Evolutionary conservation across 2,329 filamentous ascomycete species (phyloP), one percentile per base, ranked within the genome.

Genomic region (Talaromyces funiculosus): DNA sequence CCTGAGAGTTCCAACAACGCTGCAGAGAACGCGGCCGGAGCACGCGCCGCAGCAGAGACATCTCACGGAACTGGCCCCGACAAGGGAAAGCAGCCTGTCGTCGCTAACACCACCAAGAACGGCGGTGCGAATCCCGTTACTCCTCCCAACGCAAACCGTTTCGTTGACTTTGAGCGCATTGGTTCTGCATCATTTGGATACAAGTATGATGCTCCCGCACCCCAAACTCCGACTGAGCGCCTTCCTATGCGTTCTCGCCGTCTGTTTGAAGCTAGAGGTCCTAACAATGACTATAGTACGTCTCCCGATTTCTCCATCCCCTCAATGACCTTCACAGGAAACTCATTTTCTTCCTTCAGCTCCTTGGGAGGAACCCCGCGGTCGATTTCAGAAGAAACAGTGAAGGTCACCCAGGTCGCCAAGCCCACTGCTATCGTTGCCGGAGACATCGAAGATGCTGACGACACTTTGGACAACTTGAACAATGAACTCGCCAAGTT

Each of bases 201-300:
- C 37, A 57, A 61, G 60, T 61, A 61, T 40, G 60, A 54, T 51
- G 43, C 38, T 58, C 33, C 43, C 24, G 43, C 51, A 54, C 47
- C 60, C 35, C 37, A 56, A 43, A 61, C 54, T 53, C 60, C 55
- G 31, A 57, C 55, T 47, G 40, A 45, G 37, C 54, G 20, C 31
- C 35, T 24, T 29, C 47, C 49, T 14, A 31, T 47, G 49, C 57
- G 57, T 47, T 24, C 57, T 54, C 57, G 57, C 22, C 49, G 57
- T 54, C 49, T 60, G 22, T 60, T 54, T 60, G 57, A 60, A 43
- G 31, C 57, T 16, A 49, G 35, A 38, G 24, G 38, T 53, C 31
- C 60, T 61, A 61, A 61, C 60, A 57, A 47, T 47, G 45, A 47
- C n/a, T 61, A 38, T 54, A 61, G 60, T 61, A 58, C 26, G 60